Percentiles rank a stretch among this genome's conserved stretches.
Conservation (phyloP, 352 stramenopile genomes). For the Phytophthora brassicae region DNA sequence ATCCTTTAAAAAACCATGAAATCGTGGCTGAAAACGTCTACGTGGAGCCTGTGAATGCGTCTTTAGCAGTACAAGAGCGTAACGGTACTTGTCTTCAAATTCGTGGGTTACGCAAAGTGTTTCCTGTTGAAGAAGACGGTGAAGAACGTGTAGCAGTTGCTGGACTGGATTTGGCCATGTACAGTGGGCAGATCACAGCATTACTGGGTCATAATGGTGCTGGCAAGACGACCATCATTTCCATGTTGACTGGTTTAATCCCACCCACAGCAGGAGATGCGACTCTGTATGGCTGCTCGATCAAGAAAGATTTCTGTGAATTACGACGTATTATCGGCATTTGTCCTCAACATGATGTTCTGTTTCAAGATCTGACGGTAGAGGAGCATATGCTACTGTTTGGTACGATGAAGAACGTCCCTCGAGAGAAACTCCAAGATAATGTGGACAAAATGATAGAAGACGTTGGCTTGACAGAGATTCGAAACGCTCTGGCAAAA, state of each 20-base stretch:
- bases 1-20: background rate
- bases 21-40: background rate
- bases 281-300: conserved; percentile 68
- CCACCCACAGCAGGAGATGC: conserved; percentile 65
- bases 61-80: conserved; percentile 42
- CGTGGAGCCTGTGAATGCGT: conserved; percentile 47
- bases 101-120: conserved; percentile 55
- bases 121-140: conserved; percentile 57
- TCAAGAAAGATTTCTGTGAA: conserved; percentile 76
- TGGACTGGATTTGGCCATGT: conserved; percentile 86
- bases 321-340: conserved; percentile 93
- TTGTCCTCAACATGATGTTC: conserved; percentile 96
- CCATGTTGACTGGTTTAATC: conserved; percentile 91
- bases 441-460: conserved; percentile 55
- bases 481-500: conserved; percentile 58
- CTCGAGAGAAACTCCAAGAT: conserved; percentile 45
- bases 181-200: conserved; percentile 91
- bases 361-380: conserved; percentile 94
- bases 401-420: conserved; percentile 88
- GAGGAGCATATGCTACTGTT: conserved; percentile 95
- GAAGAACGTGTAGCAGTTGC: conserved; percentile 82
- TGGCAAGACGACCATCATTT: conserved; percentile 94
- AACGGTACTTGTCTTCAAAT: conserved; percentile 50
- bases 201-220: conserved; percentile 87
- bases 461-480: conserved; percentile 91